Conservation (phyloP, 257 asterid species). For the Nicotiana paniculata region DNA sequence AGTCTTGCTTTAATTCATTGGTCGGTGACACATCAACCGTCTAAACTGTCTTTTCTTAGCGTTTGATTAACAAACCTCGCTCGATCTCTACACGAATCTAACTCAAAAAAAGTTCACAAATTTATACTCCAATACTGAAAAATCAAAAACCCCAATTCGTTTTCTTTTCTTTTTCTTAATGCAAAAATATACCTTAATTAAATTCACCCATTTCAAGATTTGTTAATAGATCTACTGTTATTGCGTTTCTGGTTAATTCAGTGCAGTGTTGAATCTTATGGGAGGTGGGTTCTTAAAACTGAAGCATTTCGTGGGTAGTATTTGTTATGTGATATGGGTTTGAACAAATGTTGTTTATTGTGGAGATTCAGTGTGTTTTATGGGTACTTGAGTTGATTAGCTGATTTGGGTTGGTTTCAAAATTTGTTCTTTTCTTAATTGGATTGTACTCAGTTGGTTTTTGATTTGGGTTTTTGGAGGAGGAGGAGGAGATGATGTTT, state of each 20-base stretch:
- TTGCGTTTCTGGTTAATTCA: background rate
- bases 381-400: conserved; percentile 23
- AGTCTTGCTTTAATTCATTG: background rate
- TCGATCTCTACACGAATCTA: background rate
- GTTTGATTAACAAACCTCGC: background rate
- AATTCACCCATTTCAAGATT: background rate
- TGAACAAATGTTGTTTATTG: conserved; percentile 2
- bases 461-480: background rate
- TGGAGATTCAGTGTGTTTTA: conserved; percentile 20
- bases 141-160: background rate
- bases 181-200: background rate
- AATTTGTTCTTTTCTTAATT: conserved; percentile 1
- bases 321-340: conserved; percentile 15
- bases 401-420: background rate
- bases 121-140: background rate
- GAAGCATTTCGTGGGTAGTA: background rate
- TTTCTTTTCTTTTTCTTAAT: background rate
- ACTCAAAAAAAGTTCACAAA: background rate
- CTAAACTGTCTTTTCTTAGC: background rate
- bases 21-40: background rate
- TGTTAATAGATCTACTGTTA: background rate
- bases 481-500: conserved; percentile 47
- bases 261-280: background rate
- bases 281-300: background rate
- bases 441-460: background rate